Conservation (phyloP, 2,329 filamentous ascomycete genomes). For the Lasiodiplodia theobromae region DNA sequence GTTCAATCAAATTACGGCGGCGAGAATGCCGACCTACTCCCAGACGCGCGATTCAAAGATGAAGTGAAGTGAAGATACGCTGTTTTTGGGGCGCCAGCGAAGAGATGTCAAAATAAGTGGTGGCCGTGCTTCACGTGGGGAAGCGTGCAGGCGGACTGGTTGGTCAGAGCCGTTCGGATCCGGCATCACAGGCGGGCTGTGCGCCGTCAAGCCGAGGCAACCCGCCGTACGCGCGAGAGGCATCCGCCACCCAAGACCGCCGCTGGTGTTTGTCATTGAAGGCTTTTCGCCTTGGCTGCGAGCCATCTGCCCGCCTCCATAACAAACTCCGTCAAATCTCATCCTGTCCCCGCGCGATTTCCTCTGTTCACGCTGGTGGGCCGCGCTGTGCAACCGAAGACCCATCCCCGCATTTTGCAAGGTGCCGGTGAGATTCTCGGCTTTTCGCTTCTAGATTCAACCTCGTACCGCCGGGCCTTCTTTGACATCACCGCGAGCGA, state of each 20-base stretch:
- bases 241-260: constrained; percentile 3
- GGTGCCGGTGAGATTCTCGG: constrained; percentile 16
- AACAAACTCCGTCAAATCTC: not conserved
- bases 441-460: constrained; percentile 8
- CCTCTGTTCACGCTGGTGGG: not conserved
- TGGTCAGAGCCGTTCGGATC: constrained; percentile 1
- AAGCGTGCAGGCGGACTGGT: not conserved
- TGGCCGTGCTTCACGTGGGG: constrained; percentile 13
- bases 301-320: not conserved
- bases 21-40: not conserved
- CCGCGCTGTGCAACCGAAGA: constrained; percentile 7
- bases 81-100: not conserved
- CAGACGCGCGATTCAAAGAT: not conserved
- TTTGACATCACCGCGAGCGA: constrained; percentile 30
- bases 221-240: constrained; percentile 20
- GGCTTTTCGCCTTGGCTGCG: constrained; percentile 20
- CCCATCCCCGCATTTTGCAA: constrained; percentile 24
- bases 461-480: constrained; percentile 16
- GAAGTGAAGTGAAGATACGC: constrained; percentile 9
- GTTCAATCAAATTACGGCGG: not conserved
- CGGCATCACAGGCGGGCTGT: constrained; percentile 20
- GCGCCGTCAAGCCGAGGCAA: constrained; percentile 26
- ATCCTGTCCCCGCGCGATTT: not conserved
- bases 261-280: constrained; percentile 1
- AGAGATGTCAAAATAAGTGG: constrained; percentile 11